Conservation (phyloP, 805 yeast genomes). For the Hanseniaspora taiwanica region DNA sequence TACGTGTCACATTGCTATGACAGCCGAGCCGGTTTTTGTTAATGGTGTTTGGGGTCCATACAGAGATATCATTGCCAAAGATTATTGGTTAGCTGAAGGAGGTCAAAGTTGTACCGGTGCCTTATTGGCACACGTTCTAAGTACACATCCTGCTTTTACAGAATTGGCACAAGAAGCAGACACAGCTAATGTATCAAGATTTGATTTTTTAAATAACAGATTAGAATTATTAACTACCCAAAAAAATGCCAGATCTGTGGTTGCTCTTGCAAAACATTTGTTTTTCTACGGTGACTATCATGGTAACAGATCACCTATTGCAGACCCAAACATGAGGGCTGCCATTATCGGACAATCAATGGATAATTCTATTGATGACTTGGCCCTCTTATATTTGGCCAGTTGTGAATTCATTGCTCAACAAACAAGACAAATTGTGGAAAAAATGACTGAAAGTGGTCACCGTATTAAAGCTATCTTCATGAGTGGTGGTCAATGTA, state of each 20-base stretch:
- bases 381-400: conserved; percentile 77
- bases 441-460: conserved; percentile 69
- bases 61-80: conserved; percentile 81
- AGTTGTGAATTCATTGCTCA: conserved; percentile 97
- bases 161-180: conserved; percentile 58
- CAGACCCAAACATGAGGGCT: conserved; percentile 89
- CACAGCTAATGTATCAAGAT: conserved; percentile 56
- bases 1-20: conserved; percentile 87
- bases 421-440: conserved; percentile 91
- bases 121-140: conserved; percentile 71
- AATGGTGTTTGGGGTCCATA: conserved; percentile 99
- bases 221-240: conserved; percentile 53
- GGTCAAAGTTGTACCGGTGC: conserved; percentile 99
- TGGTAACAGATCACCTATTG: conserved; percentile 96
- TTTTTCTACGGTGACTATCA: conserved; percentile 94
- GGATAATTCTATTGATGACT: conserved; percentile 74
- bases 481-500: conserved; percentile 94
- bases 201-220: conserved; percentile 68
- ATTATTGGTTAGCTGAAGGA: conserved; percentile 93
- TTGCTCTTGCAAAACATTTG: conserved; percentile 66
- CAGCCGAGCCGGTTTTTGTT: conserved; percentile 75
- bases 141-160: conserved; percentile 78
- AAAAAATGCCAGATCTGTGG: conserved; percentile 54
- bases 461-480: conserved; percentile 64
- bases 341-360: conserved; percentile 83